Conservation (phyloP, 2,329 filamentous ascomycete genomes). For the Dendrostoma leiphaemia region DNA sequence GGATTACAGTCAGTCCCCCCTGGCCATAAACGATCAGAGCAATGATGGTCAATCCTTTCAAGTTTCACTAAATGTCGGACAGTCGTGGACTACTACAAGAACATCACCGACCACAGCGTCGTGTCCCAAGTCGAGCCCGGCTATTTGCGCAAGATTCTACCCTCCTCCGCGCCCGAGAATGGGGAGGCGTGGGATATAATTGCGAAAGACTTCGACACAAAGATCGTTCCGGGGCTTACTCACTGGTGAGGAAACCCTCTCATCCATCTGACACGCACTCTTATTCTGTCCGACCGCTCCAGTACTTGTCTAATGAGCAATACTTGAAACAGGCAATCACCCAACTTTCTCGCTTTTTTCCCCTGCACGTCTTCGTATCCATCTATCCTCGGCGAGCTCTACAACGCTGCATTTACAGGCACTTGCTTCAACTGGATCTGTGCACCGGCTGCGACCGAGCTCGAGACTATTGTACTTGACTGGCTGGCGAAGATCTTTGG, state of each 20-base stretch:
- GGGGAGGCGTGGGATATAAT: slow-evolving; percentile 77
- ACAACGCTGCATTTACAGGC: slow-evolving; percentile 82
- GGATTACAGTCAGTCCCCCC: slow-evolving; percentile 69
- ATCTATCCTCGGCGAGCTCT: slow-evolving; percentile 87
- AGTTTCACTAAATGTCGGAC: slow-evolving; percentile 11
- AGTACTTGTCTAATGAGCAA: too few relatives aligned
- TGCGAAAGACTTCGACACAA: slow-evolving; percentile 75
- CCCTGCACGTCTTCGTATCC: slow-evolving; percentile 80
- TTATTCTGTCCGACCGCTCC: too few relatives aligned
- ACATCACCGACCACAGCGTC: slow-evolving; percentile 66
- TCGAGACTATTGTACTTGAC: slow-evolving; percentile 90
- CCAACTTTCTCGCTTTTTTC: slow-evolving; percentile 96
- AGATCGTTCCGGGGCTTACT: slow-evolving; percentile 89
- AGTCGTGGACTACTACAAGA: slow-evolving; percentile 86
- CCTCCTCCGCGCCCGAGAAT: slow-evolving; percentile 59
- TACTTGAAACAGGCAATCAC: too few relatives aligned
- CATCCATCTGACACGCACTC: too few relatives aligned
- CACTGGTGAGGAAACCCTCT: too few relatives aligned
- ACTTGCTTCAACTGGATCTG: slow-evolving; percentile 98
- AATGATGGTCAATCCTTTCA: too few relatives aligned
- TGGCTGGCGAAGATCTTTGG: slow-evolving; percentile 79
- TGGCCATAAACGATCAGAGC: too few relatives aligned
- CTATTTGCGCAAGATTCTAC: slow-evolving; percentile 79
- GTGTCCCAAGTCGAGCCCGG: slow-evolving; percentile 78
- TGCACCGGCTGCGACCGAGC: slow-evolving; percentile 85